Evolutionary conservation across 208 protist genomes (phyloP), one percentile per base, ranked within the genome.

Genomic region (Blastocrithidia nonstop): DNA sequence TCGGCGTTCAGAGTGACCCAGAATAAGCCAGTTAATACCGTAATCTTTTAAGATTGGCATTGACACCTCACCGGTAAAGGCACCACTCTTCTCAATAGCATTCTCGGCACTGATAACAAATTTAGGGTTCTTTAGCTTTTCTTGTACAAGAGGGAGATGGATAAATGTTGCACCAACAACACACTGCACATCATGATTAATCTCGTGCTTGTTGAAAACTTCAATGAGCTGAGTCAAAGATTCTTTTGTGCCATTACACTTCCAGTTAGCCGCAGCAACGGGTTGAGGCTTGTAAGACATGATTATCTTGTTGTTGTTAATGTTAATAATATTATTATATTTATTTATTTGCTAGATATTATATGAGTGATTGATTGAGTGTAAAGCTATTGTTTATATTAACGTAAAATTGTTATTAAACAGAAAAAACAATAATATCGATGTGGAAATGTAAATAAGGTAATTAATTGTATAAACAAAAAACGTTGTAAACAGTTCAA

Each of bases 1-100:
- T 49, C 97, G 78, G 26, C 97, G 81, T 75, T 99, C 97, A 57
- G 78, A 95, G 76, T 99, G 97, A 43, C 97, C 97, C 20, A 99
- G 43, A 32, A 99, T 96, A 25, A 96, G 64, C 78, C 80, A 97
- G 22, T 96, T 48, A 27, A 96, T 37, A 42, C 83, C 87, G 8
- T 88, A 45, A 50, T 99, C 96, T 52, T 87, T 87, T 20, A 98
- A 49, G 70, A 97, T 96, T 4, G 71, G 65, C 24, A 89, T 66
- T 8, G 66, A 71, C 4, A 93, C 62, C 50, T 94, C 85, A 13
- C 90, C 90, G 1, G 86, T 95, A 66, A 79, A 94, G 31, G 87
- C 90, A 45, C 87, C 87, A 56, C 58, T 73, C 61, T 73, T 87
- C 23, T 59, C 58, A 57, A 88, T 88, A 48, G 70, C 72, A 68